Base-by-base conservation (phyloP, 169 alveolate species). In the Plasmodium fragile region DNA sequence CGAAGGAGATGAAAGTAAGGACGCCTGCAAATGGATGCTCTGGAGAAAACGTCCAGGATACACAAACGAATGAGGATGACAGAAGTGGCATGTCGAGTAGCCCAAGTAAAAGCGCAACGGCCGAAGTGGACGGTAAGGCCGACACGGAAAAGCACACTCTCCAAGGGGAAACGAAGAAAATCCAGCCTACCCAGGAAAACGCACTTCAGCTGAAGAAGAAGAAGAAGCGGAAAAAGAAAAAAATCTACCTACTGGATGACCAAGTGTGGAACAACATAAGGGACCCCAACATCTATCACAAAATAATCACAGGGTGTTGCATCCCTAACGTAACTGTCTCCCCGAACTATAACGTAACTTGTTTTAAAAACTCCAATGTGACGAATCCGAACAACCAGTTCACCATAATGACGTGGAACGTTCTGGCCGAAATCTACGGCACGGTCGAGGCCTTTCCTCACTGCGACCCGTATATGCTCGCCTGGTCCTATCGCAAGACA, bases 401-500 rank as follows among this genome's bases (percentile, higher is more conserved):
- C 77, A 95, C 94, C 65, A 95, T 95, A 2, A 92, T 95, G 95
- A 95, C 96, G 22, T 95, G 97, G 97, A 95, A 95, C 77, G 91
- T 95, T 16, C 77, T 96, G 69, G 97, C 98, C 6, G 98, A 96
- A 73, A 93, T 96, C 5, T 96, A 96, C 70, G 97, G 97, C 53
- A 96, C 97, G 1, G 93, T 94, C 28, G 96, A 94, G 36, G 97
- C 93, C 13, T 96, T 95, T 87, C 97, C 98, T 22, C 97, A 96
- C 81, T 96, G 98, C 65, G 97, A 95, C 91, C 96, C 96, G 22
- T 96, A 95, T 82, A 96, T 96, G 94, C 81, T 96, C 10, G 95
- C 97, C 34, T 96, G 98, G 98, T 92, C 95, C 49, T 96, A 95
- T 81, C 92, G 98, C 49, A 95, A 95, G 75, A 95, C 96, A 32